Percentiles rank a stretch among this genome's conserved stretches.
These are phyloP conservation scores for Starmerella cellae DNA, from an alignment of 805 yeast genomes.

Conservation along the genomic window DNA sequence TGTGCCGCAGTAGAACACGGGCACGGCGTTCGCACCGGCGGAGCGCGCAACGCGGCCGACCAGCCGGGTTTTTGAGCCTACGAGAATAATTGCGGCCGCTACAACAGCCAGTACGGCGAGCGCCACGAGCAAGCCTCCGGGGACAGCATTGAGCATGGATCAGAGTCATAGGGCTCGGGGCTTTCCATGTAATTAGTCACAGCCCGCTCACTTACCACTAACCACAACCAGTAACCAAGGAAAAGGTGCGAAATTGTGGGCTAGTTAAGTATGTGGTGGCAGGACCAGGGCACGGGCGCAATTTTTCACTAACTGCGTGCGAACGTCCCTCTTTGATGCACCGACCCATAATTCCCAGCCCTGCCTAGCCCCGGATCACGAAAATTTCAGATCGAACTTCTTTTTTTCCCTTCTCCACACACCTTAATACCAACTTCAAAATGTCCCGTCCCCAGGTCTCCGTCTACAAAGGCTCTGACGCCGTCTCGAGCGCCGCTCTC, in stretches of 20 bases:
- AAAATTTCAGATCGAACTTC: not conserved
- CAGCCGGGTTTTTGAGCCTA: not conserved
- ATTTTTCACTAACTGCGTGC: too few species aligned
- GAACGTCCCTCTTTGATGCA: too few species aligned
- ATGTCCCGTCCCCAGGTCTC: slow-evolving; percentile 88
- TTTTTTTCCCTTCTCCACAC: too few species aligned
- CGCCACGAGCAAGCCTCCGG: not conserved
- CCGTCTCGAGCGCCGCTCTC: slow-evolving; percentile 73
- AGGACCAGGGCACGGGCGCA: too few species aligned
- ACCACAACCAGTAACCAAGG: too few species aligned
- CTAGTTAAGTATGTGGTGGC: too few species aligned
- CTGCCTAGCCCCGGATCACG: too few species aligned
- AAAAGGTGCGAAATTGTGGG: too few species aligned
- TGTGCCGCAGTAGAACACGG: slow-evolving; percentile 14
- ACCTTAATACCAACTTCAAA: not conserved
- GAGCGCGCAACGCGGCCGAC: slow-evolving; percentile 11
- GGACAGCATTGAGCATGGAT: not conserved
- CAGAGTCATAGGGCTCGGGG: slow-evolving; percentile 1
- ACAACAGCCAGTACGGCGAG: slow-evolving; percentile 3
- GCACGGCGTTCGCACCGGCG: slow-evolving; percentile 16
- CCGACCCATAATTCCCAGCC: too few species aligned
- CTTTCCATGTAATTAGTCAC: too few species aligned
- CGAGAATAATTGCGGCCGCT: slow-evolving; percentile 3
- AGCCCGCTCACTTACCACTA: too few species aligned
- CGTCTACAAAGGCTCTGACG: slow-evolving; percentile 80